phyloP scores from a whole-genome alignment of 306 rosid species.

The Trichosanthes cucumerina region DNA sequence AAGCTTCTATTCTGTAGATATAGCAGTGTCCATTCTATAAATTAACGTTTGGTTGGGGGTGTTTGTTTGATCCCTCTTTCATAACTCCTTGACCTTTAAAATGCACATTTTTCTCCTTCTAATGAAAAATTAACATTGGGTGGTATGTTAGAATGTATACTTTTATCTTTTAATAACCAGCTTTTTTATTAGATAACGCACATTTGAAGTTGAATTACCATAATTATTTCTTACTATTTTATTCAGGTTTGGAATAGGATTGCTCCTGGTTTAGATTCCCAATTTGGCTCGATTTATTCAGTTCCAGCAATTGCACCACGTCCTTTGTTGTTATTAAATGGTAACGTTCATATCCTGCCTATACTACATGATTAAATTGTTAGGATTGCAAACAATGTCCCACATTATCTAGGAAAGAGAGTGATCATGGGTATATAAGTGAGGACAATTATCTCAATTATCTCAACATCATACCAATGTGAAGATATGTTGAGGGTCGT shows the following conservation, averaged over 20 bases:
- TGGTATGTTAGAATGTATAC: background rate
- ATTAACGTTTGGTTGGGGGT: background rate
- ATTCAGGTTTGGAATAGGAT: constrained; percentile 88
- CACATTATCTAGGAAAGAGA: too few relatives aligned
- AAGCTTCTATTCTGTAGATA: background rate
- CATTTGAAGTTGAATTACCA: constrained; percentile 10
- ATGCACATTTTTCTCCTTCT: background rate
- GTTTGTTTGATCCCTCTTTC: background rate
- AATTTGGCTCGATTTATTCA: constrained; percentile 63
- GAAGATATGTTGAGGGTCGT: too few relatives aligned
- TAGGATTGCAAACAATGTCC: too few relatives aligned
- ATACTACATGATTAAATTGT: background rate
- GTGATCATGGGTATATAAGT: too few relatives aligned
- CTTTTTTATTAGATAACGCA: background rate
- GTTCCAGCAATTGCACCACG: constrained; percentile 69
- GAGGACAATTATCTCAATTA: too few relatives aligned
- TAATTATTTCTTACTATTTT: constrained; percentile 5
- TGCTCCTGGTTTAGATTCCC: constrained; percentile 80
- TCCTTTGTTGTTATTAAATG: constrained; percentile 65
- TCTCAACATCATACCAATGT: too few relatives aligned
- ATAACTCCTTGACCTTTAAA: background rate
- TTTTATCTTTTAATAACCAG: background rate
- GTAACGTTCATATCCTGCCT: constrained; percentile 25
- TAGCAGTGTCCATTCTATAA: background rate
- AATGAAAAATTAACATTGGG: background rate